Percentiles rank a stretch among this genome's conserved stretches.
phyloP scores from a whole-genome alignment of 345 rosid genomes.

The Pseudoturritis turrita region DNA sequence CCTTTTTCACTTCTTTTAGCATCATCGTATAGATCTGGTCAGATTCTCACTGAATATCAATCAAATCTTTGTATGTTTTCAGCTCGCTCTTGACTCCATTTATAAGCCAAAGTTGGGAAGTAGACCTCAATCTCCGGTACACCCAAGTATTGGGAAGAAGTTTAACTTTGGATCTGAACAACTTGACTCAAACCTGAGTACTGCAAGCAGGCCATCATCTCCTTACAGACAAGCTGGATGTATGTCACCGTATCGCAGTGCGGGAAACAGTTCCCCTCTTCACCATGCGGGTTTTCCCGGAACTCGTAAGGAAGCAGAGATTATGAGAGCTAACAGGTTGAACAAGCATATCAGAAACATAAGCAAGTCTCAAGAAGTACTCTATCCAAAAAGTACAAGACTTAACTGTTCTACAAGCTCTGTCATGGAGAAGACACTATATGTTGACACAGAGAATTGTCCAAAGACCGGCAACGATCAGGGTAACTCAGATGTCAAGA shows the following conservation, averaged over 20 bases:
- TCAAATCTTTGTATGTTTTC: slow-evolving; percentile 23
- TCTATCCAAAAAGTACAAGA: slow-evolving; percentile 34
- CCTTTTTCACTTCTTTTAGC: slow-evolving; percentile 3
- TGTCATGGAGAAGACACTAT: slow-evolving; percentile 50
- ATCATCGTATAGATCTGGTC: neutral
- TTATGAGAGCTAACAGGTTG: slow-evolving; percentile 39
- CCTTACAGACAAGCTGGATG: slow-evolving; percentile 50
- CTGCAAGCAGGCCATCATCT: slow-evolving; percentile 42
- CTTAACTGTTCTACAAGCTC: slow-evolving; percentile 41
- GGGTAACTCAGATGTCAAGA: slow-evolving; percentile 36
- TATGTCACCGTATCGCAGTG: slow-evolving; percentile 57
- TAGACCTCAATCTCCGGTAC: slow-evolving; percentile 46
- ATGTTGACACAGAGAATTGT: slow-evolving; percentile 51
- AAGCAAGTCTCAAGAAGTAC: slow-evolving; percentile 48
- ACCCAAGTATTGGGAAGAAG: slow-evolving; percentile 35
- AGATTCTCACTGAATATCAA: slow-evolving; percentile 1
- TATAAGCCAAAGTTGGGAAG: slow-evolving; percentile 33
- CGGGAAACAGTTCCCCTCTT: slow-evolving; percentile 55
- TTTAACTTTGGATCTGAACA: slow-evolving; percentile 38
- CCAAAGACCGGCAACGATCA: neutral
- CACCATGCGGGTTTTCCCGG: slow-evolving; percentile 48
- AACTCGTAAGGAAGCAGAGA: slow-evolving; percentile 57
- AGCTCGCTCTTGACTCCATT: slow-evolving; percentile 43
- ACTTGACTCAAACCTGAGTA: slow-evolving; percentile 28
- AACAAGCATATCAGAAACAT: slow-evolving; percentile 35